Percentiles rank a stretch among this genome's conserved stretches.
phyloP scores from a whole-genome alignment of 345 rosid species.

The Brassica carinata region DNA sequence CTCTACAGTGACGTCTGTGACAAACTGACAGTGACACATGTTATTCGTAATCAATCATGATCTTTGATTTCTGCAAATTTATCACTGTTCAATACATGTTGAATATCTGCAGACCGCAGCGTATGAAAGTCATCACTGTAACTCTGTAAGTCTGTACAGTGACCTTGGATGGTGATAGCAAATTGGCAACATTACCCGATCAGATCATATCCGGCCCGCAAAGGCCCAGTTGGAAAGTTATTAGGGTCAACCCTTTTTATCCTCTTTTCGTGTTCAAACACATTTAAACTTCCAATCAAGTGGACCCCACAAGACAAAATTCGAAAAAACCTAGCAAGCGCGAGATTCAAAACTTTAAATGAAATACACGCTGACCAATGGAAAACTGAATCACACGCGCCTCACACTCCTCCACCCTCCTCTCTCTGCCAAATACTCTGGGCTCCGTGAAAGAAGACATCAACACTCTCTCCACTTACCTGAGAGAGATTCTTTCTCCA shows the following conservation, averaged over 20 bases:
- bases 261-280: slow-evolving; percentile 14
- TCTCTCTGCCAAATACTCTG: slow-evolving; percentile 17
- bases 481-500: neutral
- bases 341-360: slow-evolving; percentile 53
- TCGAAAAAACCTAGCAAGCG: slow-evolving; percentile 46
- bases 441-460: slow-evolving; percentile 24
- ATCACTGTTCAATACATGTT: neutral
- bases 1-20: neutral
- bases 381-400: slow-evolving; percentile 36
- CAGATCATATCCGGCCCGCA: neutral
- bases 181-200: neutral
- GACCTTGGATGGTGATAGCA: too few species aligned
- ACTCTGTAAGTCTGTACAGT: neutral
- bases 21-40: neutral
- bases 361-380: slow-evolving; percentile 27
- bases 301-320: slow-evolving; percentile 27
- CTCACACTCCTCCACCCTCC: slow-evolving; percentile 10
- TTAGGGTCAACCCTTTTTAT: slow-evolving; percentile 24
- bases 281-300: slow-evolving; percentile 14
- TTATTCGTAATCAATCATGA: neutral
- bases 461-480: slow-evolving; percentile 13
- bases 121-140: neutral
- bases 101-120: neutral
- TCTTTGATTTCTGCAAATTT: neutral
- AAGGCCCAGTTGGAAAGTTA: slow-evolving; percentile 11